phyloP scores from a whole-genome alignment of 768 basidiomycete species.

The Mycena galericulata region DNA sequence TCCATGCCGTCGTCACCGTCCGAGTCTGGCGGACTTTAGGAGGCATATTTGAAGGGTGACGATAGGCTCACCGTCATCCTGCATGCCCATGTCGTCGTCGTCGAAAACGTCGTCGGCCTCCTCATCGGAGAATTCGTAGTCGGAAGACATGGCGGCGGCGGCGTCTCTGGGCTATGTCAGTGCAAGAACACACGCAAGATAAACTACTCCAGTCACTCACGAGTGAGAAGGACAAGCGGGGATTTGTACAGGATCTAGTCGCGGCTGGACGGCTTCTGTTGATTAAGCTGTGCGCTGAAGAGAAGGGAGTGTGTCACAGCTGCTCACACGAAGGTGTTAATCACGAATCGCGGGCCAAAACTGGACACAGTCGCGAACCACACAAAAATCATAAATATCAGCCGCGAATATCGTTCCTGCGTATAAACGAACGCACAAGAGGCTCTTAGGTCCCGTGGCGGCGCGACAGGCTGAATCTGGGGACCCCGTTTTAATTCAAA shows the following conservation, averaged over 20 bases:
- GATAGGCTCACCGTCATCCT: constrained; percentile 31
- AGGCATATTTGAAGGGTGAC: constrained; percentile 43
- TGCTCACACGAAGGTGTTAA: constrained; percentile 16
- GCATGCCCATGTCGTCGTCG: constrained; percentile 30
- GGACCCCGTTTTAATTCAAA: neutral
- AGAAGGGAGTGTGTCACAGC: neutral
- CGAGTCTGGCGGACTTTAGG: constrained; percentile 22
- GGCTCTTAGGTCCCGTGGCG: neutral
- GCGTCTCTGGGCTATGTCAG: neutral
- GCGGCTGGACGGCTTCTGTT: neutral
- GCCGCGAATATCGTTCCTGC: neutral
- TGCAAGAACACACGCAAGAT: neutral
- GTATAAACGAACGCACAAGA: neutral
- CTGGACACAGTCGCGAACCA: neutral
- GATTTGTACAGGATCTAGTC: neutral
- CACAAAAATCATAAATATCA: neutral
- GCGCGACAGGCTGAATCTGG: too few species aligned
- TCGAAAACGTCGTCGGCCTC: constrained; percentile 35
- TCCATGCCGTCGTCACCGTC: constrained; percentile 72
- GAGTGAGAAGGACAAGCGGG: neutral
- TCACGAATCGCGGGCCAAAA: constrained; percentile 6
- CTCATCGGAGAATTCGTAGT: constrained; percentile 34
- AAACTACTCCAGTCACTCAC: neutral
- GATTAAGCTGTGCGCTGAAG: neutral
- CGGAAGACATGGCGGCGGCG: constrained; percentile 35